phyloP scores from a whole-genome alignment of 495 filamentous ascomycete genomes.

The Chaetomium fimeti region DNA sequence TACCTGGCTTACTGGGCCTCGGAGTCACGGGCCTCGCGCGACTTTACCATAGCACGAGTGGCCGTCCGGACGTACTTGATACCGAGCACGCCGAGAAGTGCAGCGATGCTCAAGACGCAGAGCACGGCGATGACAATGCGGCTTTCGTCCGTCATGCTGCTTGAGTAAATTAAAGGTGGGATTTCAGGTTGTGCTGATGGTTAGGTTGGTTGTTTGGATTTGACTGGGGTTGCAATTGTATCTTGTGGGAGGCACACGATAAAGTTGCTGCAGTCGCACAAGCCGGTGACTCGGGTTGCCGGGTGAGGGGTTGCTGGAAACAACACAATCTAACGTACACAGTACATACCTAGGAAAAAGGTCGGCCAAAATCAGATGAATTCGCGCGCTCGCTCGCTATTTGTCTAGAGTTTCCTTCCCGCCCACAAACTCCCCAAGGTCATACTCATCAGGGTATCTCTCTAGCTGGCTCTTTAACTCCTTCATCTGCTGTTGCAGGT shows the following conservation, averaged over 20 bases:
- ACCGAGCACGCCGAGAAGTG: conserved; percentile 14
- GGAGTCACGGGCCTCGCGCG: neutral
- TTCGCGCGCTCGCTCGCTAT: conserved; percentile 19
- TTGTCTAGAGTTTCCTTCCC: conserved; percentile 63
- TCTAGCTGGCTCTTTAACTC: conserved; percentile 74
- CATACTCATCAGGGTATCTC: conserved; percentile 91
- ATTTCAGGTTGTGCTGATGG: neutral
- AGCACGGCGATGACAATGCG: conserved; percentile 24
- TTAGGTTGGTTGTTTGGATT: neutral
- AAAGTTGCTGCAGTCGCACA: neutral
- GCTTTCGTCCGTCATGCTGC: conserved; percentile 14
- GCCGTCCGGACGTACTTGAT: conserved; percentile 11
- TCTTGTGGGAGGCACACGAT: neutral
- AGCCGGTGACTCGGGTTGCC: neutral
- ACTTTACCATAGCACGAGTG: neutral
- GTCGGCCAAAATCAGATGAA: conserved; percentile 1
- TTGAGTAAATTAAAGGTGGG: neutral
- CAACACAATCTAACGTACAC: neutral
- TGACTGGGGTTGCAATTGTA: neutral
- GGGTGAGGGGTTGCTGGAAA: neutral
- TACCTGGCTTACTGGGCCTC: conserved; percentile 6
- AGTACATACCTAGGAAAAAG: neutral
- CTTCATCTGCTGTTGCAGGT: conserved; percentile 73
- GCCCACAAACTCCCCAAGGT: conserved; percentile 72
- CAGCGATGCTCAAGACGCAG: conserved; percentile 12